Base-by-base conservation (phyloP, 306 rosid genomes). In the Betula pendula region DNA sequence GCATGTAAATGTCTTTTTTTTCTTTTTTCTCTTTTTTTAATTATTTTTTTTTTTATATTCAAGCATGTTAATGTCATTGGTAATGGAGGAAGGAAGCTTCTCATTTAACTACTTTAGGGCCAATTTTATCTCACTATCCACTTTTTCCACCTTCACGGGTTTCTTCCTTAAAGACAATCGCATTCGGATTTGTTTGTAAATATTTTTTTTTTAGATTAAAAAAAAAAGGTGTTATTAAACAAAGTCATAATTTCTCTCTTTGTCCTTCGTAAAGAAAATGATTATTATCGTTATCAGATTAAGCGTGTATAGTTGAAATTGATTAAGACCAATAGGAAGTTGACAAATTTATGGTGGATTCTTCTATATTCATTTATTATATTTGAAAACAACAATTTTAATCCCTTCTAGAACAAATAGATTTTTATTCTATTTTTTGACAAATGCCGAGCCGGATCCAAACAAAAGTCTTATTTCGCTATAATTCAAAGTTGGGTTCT, bases 1-100 rank as follows among this genome's bases (percentile, higher is more conserved):
- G 82, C 60, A 33, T 77, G 72, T 48, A 72, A 77, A 77, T 67
- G 19, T 19, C 24, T 20, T n/a, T n/a, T n/a, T n/a, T n/a, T n/a
- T n/a, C n/a, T n/a, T n/a, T n/a, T n/a, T n/a, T n/a, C n/a, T n/a
- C n/a, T n/a, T n/a, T n/a, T n/a, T n/a, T n/a, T n/a, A n/a, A n/a
- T n/a, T n/a, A n/a, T n/a, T n/a, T n/a, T n/a, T n/a, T n/a, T n/a
- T n/a, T n/a, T n/a, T n/a, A n/a, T n/a, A n/a, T n/a, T n/a, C n/a
- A n/a, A n/a, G n/a, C n/a, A n/a, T n/a, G n/a, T n/a, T n/a, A n/a
- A n/a, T n/a, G n/a, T n/a, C n/a, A n/a, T 55, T 71, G 77, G 68
- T 27, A 68, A 48, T 77, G 68, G 56, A 76, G 49, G 73, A n/a
- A 66, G 22, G 52, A 35, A 35, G 42, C 42, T 38, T 38, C 42